Evolutionary conservation across 441 rosid genomes (phyloP), one percentile per base, ranked within the genome.

Genomic region (Bruguiera hainesii): DNA sequence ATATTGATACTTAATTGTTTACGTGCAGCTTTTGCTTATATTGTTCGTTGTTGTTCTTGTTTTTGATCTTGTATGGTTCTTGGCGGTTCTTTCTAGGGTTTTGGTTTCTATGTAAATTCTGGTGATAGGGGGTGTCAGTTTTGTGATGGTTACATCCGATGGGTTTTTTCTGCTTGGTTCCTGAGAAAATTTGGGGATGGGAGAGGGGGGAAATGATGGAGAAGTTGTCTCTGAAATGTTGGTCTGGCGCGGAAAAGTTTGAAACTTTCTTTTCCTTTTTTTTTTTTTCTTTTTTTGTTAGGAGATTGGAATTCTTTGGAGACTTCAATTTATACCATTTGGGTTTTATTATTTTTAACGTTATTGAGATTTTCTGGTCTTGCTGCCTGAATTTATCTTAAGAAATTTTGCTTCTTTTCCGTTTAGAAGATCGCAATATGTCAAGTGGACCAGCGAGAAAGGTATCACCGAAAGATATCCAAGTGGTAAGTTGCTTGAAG

Each of bases 391-490:
- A 61, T 55, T 31, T 25, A 28, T 37, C 39, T 55, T 28, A 11
- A 11, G 52, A 25, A 31, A 33, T 37, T 11, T 8, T 55, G n/a
- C 56, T 56, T 9, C 23, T 21, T 6, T 29, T 69, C 35, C 6
- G 9, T 19, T 50, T 64, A 11, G 42, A 74, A 75, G 72, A 71
- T 71, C 70, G 52, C 69, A 77, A 64, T 42, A 93, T 93, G 98
- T 89, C 97, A 1, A 89, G 81, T 71, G 93, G 88, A 77, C 52
- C 88, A 4, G 84, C 74, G 42, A 88, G 91, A 75, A 85, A 93
- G 78, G 97, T 93, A 33, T 91, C 97, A 21, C 89, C 90, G 53
- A 86, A 84, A 80, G 95, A 93, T 79, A 91, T 93, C 72, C 96
- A 93, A 81, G 79, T 86, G 80, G 98, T 92, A 76, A 76, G 80